phyloP scores from a whole-genome alignment of 2,329 filamentous ascomycete species.

The Colletotrichum musae region DNA sequence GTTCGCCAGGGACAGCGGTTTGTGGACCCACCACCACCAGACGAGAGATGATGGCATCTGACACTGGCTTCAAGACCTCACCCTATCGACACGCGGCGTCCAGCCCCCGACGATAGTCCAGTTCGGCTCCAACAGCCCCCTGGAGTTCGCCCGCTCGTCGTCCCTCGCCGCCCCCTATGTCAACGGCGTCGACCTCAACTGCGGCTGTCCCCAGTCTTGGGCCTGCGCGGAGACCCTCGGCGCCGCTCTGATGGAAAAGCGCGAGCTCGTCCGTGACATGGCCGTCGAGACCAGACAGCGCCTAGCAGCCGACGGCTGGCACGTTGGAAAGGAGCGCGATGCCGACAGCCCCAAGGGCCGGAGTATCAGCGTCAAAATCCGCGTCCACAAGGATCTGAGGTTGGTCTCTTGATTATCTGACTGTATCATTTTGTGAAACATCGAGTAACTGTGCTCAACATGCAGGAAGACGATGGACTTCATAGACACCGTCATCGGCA shows the following conservation, averaged over 20 bases:
- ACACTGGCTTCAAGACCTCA: constrained; percentile 64
- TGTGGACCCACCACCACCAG: constrained; percentile 24
- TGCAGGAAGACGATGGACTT: constrained; percentile 71
- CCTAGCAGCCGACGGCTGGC: constrained; percentile 68
- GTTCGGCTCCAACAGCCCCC: constrained; percentile 74
- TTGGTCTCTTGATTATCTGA: constrained; percentile 43
- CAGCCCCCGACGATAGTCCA: constrained; percentile 76
- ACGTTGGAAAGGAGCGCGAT: constrained; percentile 60
- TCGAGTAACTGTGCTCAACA: neutral
- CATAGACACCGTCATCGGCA: constrained; percentile 72
- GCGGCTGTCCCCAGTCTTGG: constrained; percentile 81
- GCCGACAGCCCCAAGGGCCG: constrained; percentile 61
- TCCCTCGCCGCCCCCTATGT: constrained; percentile 73
- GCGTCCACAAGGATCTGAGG: constrained; percentile 76
- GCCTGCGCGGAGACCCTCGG: constrained; percentile 78
- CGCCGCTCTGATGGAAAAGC: constrained; percentile 77
- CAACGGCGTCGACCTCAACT: constrained; percentile 79
- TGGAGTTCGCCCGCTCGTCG: constrained; percentile 74
- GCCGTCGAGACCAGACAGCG: constrained; percentile 69
- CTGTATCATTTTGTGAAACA: neutral
- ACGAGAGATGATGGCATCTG: neutral
- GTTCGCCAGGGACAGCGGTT: constrained; percentile 73
- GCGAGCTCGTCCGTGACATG: constrained; percentile 77
- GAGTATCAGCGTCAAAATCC: constrained; percentile 79
- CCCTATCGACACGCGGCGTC: constrained; percentile 65